Evolutionary conservation across 2,329 filamentous ascomycete genomes (phyloP).

Genomic region (Fusarium bactridioides): DNA sequence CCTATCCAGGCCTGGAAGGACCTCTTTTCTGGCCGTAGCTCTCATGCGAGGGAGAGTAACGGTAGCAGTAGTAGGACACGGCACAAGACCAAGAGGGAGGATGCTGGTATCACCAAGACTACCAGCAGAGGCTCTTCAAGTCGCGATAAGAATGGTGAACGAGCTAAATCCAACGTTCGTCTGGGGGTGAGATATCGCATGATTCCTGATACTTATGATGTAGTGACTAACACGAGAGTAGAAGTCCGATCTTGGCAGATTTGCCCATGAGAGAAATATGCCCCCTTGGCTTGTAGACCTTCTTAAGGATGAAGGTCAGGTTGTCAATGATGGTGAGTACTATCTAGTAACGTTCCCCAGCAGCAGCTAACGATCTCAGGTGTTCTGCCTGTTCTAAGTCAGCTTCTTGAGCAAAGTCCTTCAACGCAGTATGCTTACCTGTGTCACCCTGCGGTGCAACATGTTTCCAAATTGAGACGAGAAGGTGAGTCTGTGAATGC

Average conservation of each 20-base stretch:
- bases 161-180: conserved; percentile 19
- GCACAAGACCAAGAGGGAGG: conserved; percentile 38
- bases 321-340: conserved; percentile 59
- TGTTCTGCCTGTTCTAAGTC: conserved; percentile 68
- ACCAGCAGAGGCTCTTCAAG: conserved; percentile 1
- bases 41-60: conserved; percentile 15
- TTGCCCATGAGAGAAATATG: conserved; percentile 79
- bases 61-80: conserved; percentile 25
- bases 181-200: conserved; percentile 25
- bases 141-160: not conserved
- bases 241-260: conserved; percentile 73
- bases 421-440: conserved; percentile 76
- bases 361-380: conserved; percentile 45
- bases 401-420: conserved; percentile 69
- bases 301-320: conserved; percentile 66
- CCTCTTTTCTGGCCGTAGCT: conserved; percentile 23
- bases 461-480: conserved; percentile 81
- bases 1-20: conserved; percentile 37
- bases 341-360: not conserved
- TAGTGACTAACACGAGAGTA: conserved; percentile 33
- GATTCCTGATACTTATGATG: not conserved
- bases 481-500: conserved; percentile 63
- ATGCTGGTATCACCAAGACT: conserved; percentile 8
- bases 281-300: conserved; percentile 71
- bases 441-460: conserved; percentile 77